phyloP scores from a whole-genome alignment of 164 flowering plant species.

The Stephania yunnanensis region DNA sequence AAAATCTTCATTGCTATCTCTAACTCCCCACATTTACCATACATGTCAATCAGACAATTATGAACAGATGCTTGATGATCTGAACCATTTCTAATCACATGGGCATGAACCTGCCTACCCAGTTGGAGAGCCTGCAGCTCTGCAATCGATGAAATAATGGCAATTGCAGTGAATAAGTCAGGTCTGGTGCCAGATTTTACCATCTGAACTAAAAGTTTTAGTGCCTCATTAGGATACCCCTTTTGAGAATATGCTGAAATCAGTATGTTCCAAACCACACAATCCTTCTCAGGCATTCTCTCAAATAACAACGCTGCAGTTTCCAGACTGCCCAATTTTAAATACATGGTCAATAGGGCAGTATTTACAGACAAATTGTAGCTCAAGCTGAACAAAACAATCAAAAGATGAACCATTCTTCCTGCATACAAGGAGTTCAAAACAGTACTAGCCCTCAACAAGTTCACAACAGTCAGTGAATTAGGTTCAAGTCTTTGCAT shows the following conservation, averaged over 20 bases:
- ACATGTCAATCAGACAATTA: conserved; percentile 69
- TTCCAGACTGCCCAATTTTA: conserved; percentile 36
- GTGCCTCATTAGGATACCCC: conserved; percentile 33
- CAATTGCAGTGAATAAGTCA: conserved; percentile 45
- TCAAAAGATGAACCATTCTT: conserved; percentile 30
- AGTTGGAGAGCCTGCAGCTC: conserved; percentile 38
- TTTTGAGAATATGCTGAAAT: conserved; percentile 37
- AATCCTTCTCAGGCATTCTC: conserved; percentile 37
- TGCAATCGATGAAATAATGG: conserved; percentile 38
- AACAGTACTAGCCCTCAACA: conserved; percentile 34
- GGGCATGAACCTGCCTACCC: conserved; percentile 62
- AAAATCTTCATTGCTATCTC: conserved; percentile 33
- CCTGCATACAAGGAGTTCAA: conserved; percentile 37
- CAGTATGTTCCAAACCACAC: conserved; percentile 55
- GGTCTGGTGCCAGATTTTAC: conserved; percentile 32
- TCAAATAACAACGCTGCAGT: conserved; percentile 36
- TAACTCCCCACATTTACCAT: conserved; percentile 39
- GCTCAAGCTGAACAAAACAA: conserved; percentile 23
- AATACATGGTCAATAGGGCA: conserved; percentile 50
- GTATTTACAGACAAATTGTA: conserved; percentile 36
- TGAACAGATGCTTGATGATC: conserved; percentile 42
- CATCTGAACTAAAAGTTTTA: conserved; percentile 37
- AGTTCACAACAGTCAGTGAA: conserved; percentile 22
- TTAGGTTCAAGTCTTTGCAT: conserved; percentile 25
- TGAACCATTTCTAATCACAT: conserved; percentile 58